Evolutionary conservation across 2,329 filamentous ascomycete genomes (phyloP).

Genomic region (Botrytis fragariae): DNA sequence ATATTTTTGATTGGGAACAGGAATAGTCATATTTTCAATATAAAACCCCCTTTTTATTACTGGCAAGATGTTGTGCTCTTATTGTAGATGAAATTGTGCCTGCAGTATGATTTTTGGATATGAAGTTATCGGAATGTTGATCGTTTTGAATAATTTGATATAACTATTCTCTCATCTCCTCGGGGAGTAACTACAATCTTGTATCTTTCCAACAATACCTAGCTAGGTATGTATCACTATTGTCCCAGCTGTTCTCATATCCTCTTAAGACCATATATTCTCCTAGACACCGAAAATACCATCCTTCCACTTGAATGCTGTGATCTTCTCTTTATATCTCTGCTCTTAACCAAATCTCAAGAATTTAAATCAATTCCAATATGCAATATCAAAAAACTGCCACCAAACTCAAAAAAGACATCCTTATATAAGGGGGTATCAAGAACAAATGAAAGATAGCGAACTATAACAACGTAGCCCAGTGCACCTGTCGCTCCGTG

Average conservation of each 20-base stretch:
- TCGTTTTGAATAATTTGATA: neutral
- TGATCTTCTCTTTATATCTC: neutral
- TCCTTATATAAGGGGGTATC: conserved; percentile 10
- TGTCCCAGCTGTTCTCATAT: neutral
- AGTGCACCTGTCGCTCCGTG: neutral
- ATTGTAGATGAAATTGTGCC: neutral
- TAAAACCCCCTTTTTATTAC: neutral
- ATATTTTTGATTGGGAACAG: neutral
- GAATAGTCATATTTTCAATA: neutral
- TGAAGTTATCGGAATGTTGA: neutral
- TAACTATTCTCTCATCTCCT: conserved; percentile 6
- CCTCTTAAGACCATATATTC: neutral
- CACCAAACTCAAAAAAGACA: neutral
- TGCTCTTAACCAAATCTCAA: neutral
- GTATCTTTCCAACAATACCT: neutral
- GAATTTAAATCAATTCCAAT: neutral
- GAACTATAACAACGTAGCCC: neutral
- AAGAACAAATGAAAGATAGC: conserved; percentile 10
- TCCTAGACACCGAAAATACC: neutral
- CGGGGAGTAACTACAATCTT: neutral
- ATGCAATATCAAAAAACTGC: neutral
- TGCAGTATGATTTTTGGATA: neutral
- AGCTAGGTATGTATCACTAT: neutral
- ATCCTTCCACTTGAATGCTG: neutral
- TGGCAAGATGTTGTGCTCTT: neutral